Conservation (phyloP, 345 rosid species). For the Lepidium aucheri region DNA sequence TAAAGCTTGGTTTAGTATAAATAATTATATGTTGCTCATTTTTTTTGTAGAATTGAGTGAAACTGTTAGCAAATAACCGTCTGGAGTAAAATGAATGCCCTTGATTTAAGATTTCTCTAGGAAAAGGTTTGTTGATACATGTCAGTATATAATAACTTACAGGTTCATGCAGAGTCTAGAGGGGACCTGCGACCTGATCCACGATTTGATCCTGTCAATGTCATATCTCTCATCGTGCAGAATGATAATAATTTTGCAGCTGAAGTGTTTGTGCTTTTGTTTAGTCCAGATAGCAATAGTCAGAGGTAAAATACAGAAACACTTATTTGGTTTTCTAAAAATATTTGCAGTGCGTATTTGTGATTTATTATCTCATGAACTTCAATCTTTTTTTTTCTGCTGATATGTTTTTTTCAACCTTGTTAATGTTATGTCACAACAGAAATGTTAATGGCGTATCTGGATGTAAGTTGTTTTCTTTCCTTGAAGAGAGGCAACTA, state of each 20-base stretch:
- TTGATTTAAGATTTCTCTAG: background rate
- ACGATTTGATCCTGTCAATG: constrained; percentile 69
- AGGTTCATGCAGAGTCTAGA: constrained; percentile 88
- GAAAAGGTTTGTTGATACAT: constrained; percentile 4
- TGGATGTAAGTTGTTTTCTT: constrained; percentile 46
- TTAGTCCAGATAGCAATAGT: constrained; percentile 30
- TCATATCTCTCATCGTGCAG: constrained; percentile 61
- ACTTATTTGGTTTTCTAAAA: background rate
- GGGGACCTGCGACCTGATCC: constrained; percentile 90
- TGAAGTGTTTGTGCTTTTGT: constrained; percentile 52
- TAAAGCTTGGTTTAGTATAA: background rate
- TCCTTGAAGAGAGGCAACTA: constrained; percentile 59
- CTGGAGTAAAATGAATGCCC: background rate
- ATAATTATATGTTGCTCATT: background rate
- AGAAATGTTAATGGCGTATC: constrained; percentile 72
- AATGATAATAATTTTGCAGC: constrained; percentile 42
- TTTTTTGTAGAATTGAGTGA: background rate
- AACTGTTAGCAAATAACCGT: background rate
- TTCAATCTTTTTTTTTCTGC: background rate
- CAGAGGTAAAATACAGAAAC: constrained; percentile 38
- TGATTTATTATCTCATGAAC: background rate
- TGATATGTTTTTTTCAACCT: constrained; percentile 1
- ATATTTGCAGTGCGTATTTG: background rate
- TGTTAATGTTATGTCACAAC: constrained; percentile 19
- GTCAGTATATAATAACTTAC: constrained; percentile 4